Evolutionary conservation across 2,329 filamentous ascomycete genomes (phyloP).

Genomic region (Westerdykella aurantiaca): DNA sequence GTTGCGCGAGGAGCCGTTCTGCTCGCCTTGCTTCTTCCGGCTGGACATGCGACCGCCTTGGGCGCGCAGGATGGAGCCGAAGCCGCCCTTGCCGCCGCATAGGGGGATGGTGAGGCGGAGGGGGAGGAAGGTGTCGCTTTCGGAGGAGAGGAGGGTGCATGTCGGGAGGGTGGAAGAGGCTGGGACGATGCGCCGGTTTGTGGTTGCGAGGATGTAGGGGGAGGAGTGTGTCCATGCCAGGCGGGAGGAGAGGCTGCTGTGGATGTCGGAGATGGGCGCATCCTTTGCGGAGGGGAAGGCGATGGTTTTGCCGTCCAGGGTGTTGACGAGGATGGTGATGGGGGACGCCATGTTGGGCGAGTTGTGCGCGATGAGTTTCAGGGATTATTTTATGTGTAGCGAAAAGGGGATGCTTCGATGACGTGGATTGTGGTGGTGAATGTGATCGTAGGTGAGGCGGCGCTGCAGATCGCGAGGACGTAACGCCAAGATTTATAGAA

Average conservation of each 20-base stretch:
- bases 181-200: constrained; percentile 65
- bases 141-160: constrained; percentile 54
- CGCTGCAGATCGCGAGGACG: not conserved
- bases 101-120: constrained; percentile 74
- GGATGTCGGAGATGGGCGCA: constrained; percentile 68
- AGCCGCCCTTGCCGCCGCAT: constrained; percentile 93
- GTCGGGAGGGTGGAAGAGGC: constrained; percentile 50
- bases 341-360: constrained; percentile 1
- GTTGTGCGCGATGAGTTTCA: not conserved
- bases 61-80: constrained; percentile 92
- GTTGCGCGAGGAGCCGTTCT: constrained; percentile 87
- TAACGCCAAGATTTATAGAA: not conserved
- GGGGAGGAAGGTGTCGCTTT: constrained; percentile 65
- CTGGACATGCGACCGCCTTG: constrained; percentile 97
- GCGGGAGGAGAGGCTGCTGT: constrained; percentile 55
- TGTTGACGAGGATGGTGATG: constrained; percentile 65
- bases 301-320: constrained; percentile 74
- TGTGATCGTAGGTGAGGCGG: not conserved
- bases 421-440: not conserved
- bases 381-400: not conserved
- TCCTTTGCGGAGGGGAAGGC: constrained; percentile 66
- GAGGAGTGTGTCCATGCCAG: constrained; percentile 51
- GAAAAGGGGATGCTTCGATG: not conserved
- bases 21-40: constrained; percentile 80
- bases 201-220: constrained; percentile 73